These are phyloP conservation scores for Crithidia bombi DNA, from an alignment of 208 protist species.

Conservation along the genomic window DNA sequence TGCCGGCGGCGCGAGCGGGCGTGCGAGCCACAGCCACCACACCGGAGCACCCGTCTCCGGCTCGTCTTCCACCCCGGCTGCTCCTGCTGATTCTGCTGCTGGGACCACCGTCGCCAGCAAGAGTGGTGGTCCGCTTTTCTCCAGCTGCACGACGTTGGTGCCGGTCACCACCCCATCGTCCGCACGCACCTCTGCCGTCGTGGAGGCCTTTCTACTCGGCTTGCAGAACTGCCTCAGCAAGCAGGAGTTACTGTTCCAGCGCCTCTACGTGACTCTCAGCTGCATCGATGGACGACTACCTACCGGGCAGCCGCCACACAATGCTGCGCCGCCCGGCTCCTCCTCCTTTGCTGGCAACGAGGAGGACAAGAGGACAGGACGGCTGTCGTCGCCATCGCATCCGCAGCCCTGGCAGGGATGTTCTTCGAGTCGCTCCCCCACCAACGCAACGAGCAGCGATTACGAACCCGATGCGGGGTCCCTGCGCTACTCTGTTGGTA, in stretches of 20 bases:
- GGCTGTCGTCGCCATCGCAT: background rate
- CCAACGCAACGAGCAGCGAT: slow-evolving; percentile 1
- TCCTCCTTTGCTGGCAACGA: background rate
- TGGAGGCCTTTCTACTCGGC: slow-evolving; percentile 30
- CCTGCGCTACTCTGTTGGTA: slow-evolving; percentile 4
- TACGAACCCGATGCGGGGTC: background rate
- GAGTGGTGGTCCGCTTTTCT: background rate
- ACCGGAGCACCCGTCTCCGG: background rate
- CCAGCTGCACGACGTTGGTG: background rate
- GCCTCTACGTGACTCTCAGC: background rate
- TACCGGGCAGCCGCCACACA: background rate
- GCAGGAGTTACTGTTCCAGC: slow-evolving; percentile 26
- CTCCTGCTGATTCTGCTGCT: too few species aligned
- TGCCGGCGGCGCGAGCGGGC: background rate
- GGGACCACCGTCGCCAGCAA: background rate
- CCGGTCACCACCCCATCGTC: background rate
- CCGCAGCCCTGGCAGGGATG: background rate
- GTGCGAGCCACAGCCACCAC: background rate
- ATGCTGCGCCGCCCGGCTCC: background rate
- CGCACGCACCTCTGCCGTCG: slow-evolving; percentile 12
- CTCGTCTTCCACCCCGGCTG: background rate
- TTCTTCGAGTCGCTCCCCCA: background rate
- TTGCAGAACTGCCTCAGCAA: slow-evolving; percentile 29
- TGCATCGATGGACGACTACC: background rate
- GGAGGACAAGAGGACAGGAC: background rate